These are phyloP conservation scores for Syzygium syzygioides DNA, from an alignment of 441 rosid species.

Conservation along the genomic window DNA sequence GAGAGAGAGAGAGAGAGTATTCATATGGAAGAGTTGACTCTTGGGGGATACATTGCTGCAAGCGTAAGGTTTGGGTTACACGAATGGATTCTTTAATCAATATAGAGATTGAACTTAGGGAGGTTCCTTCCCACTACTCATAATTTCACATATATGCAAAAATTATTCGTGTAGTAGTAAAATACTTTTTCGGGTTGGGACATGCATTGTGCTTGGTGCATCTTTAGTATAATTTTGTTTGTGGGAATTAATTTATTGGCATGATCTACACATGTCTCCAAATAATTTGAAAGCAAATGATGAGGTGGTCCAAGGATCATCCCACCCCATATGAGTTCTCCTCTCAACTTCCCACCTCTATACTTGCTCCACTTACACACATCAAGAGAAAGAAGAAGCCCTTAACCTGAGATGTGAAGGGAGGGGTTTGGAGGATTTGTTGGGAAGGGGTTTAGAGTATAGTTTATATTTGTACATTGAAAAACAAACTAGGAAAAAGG, in stretches of 20 bases:
- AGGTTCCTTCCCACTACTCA: background rate
- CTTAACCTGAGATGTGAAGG: background rate
- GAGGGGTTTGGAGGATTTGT: background rate
- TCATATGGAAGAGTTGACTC: background rate
- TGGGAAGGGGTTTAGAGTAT: accelerated
- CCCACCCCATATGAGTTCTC: background rate
- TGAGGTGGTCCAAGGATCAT: background rate
- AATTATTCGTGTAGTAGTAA: background rate
- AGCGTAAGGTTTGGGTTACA: background rate
- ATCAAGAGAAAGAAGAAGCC: too few relatives aligned
- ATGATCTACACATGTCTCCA: background rate
- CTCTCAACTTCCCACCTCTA: background rate
- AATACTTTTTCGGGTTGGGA: background rate
- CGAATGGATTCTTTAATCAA: background rate
- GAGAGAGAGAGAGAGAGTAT: background rate
- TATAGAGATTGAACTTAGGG: background rate
- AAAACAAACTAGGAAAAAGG: accelerated
- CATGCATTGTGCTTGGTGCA: background rate
- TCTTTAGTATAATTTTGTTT: background rate
- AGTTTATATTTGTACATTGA: background rate
- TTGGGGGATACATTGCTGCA: background rate
- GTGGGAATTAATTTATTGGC: background rate
- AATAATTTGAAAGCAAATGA: background rate
- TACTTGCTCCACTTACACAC: too few relatives aligned
- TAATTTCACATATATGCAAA: background rate